Base-by-base conservation (phyloP, 176 grass and related monocot genomes). In the Rhynchospora breviuscula region DNA sequence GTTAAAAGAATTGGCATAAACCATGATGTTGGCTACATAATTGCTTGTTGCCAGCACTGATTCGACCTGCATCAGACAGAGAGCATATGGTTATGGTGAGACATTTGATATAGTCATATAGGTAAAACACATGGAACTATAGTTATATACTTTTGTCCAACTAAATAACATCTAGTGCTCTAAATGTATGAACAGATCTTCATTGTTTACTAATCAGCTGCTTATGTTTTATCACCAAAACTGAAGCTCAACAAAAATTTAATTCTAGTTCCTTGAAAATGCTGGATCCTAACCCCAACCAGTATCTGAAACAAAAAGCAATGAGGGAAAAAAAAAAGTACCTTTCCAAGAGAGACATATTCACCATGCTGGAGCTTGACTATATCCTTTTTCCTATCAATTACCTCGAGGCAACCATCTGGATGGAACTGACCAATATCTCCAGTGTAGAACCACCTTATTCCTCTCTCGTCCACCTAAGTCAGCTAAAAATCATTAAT, bases 341-440 rank as follows among this genome's bases (percentile, higher is more conserved):
- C 91, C 91, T 97, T 97, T 85, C 91, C 91, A 83, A 97, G 94
- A 79, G 94, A 97, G 17, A 93, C 82, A 44, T 97, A 97, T 90
- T 97, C 94, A 83, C 94, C 91, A 75, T 97, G 91, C 82, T 97
- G 94, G 78, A 97, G 94, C 88, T 97, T 97, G 54, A 97, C 94
- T 59, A 97, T 97, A 85, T 97, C 94, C 52, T 97, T 97, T 80
- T 97, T 97, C 64, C 94, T 86, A 85, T 97, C 91, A 72, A 97
- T 93, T 57, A 97, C 90, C 66, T 97, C 94, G 21, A 97, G 81
- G 57, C 89, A 97, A 46, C 94, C 91, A 84, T 97, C 91, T 85
- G 91, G 86, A 88, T 97, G 91, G 77, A 97, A 97, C 71, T 91
- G 91, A 17, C 94, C 94, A 85, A 97, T 91, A 82, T 97, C 94